These are phyloP conservation scores for Mortierella alpina DNA, from an alignment of 192 early-diverging fungal genomes.

Conservation along the genomic window DNA sequence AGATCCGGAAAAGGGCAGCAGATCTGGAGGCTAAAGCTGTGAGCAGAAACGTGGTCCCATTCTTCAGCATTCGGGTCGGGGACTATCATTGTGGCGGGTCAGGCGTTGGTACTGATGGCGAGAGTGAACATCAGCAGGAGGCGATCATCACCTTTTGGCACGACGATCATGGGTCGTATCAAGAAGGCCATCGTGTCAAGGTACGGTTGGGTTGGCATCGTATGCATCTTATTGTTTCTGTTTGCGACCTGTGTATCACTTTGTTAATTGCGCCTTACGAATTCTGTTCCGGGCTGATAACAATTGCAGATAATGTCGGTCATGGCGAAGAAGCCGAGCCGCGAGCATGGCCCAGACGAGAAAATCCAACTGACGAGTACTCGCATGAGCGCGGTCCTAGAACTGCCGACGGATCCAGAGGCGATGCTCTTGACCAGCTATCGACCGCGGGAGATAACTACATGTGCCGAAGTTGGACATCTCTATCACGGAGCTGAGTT, in stretches of 20 bases:
- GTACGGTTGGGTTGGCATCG: conserved; percentile 1
- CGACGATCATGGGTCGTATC: conserved; percentile 12
- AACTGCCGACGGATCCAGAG: conserved; percentile 31
- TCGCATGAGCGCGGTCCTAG: conserved; percentile 12
- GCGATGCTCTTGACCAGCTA: conserved; percentile 26
- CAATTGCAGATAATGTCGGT: conserved; percentile 24
- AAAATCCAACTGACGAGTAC: conserved; percentile 30
- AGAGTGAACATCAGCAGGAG: conserved; percentile 9
- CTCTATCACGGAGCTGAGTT: conserved; percentile 27
- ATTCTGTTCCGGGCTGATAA: too few relatives aligned
- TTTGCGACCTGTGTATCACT: too few relatives aligned
- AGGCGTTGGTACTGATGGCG: neutral
- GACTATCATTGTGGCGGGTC: conserved; percentile 1
- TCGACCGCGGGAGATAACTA: conserved; percentile 25
- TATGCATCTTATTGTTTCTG: too few relatives aligned
- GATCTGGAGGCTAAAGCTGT: conserved; percentile 8
- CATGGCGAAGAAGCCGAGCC: conserved; percentile 35
- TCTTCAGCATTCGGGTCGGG: conserved; percentile 39
- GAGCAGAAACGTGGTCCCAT: conserved; percentile 17
- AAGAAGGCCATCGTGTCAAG: conserved; percentile 31
- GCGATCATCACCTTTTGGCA: conserved; percentile 47
- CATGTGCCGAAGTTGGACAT: conserved; percentile 27
- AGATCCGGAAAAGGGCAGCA: conserved; percentile 7
- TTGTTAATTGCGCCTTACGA: too few relatives aligned
- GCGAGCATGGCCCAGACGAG: conserved; percentile 28